phyloP scores from a whole-genome alignment of 768 basidiomycete species.

The Pholiota microspora region DNA sequence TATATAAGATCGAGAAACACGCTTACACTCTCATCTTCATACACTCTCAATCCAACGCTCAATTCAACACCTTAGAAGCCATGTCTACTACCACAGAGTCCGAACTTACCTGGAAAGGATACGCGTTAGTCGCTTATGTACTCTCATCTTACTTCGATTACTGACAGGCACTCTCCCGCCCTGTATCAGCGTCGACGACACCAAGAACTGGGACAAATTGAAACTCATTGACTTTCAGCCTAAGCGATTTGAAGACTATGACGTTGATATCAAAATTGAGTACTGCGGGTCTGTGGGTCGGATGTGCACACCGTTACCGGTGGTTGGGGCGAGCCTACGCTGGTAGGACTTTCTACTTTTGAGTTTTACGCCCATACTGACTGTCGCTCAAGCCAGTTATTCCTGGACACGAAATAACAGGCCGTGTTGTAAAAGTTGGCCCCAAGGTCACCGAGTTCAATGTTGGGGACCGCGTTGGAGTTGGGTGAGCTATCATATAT shows the following conservation, averaged over 20 bases:
- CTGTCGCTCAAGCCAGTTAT: slow-evolving; percentile 29
- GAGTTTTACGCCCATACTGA: neutral
- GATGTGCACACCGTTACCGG: slow-evolving; percentile 46
- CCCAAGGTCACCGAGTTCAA: slow-evolving; percentile 52
- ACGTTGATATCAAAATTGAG: slow-evolving; percentile 54
- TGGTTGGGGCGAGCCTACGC: slow-evolving; percentile 30
- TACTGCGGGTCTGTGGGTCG: slow-evolving; percentile 53
- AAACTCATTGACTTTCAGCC: slow-evolving; percentile 48
- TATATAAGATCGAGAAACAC: too few species aligned
- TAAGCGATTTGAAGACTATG: slow-evolving; percentile 49
- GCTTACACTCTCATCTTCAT: neutral
- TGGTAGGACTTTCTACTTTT: slow-evolving; percentile 20
- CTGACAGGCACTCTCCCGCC: too few species aligned
- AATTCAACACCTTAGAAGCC: neutral
- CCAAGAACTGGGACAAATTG: slow-evolving; percentile 37
- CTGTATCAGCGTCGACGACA: slow-evolving; percentile 30
- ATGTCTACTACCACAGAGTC: neutral
- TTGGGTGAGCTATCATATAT: slow-evolving; percentile 30
- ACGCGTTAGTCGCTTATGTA: slow-evolving; percentile 7
- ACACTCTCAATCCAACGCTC: neutral
- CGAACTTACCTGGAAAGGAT: slow-evolving; percentile 14
- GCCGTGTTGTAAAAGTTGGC: slow-evolving; percentile 51
- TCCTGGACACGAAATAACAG: slow-evolving; percentile 56
- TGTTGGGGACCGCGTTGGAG: slow-evolving; percentile 55
- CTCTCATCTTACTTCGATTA: neutral